Base-by-base conservation (phyloP, 2,329 filamentous ascomycete genomes). In the Pestalotiopsis fici region DNA sequence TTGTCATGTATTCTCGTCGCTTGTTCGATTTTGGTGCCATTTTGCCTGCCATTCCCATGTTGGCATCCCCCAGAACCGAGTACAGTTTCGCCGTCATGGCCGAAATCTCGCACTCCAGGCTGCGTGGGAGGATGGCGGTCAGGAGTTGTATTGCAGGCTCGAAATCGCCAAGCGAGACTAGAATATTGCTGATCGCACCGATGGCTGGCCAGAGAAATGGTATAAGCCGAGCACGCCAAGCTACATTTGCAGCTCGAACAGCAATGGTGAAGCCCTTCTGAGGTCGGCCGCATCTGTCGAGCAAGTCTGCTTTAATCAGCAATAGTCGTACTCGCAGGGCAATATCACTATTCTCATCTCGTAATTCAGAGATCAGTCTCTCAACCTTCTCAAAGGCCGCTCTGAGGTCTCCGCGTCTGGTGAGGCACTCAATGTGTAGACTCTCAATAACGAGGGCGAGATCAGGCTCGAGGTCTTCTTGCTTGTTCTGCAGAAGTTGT, bases 261-360 rank as follows among this genome's bases (percentile, higher is more conserved):
- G 90, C 90, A 4, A 95, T 85, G 2, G 92, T 93, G 77, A 97
- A 94, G 0, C 89, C 93, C 68, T 91, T 88, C 72, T 93, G 88
- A 0, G 93, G 87, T 2, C 91, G 88, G 2, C 91, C 91, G 56
- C 88, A 88, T 71, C 86, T 87, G 65, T 89, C 87, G 66, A 94
- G 89, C 3, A 97, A 84, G 4, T 87, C 84, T 0, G 90, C 90
- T 77, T 97, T 97, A 61, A 91, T 80, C 2, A 93, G 85, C 15
- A 97, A 86, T 0, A 97, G 84, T 31, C 89, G 88, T 61, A 96
- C 83, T 43, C 91, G 90, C 27, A 93, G 85, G 4, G 89, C 84
- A 35, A 95, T 76, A 68, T 88, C 86, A 47, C 79, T 81, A 70
- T 83, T 82, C 60, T 84, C 81, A 3, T 86, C 81, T 5, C 80